phyloP scores from a whole-genome alignment of 2,329 filamentous ascomycete species.

The Colletotrichum tamarilloi region DNA sequence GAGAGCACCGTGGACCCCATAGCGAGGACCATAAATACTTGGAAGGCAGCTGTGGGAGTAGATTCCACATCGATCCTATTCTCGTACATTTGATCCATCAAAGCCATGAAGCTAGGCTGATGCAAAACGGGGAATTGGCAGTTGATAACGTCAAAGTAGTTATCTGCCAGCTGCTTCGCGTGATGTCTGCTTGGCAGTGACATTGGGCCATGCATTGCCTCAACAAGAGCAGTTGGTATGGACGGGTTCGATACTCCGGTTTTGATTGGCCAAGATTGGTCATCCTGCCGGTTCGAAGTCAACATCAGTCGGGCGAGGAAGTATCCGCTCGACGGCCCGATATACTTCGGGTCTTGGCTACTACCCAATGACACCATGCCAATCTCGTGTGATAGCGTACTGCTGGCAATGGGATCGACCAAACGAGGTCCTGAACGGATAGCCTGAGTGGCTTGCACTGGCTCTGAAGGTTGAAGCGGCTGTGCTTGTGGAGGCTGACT shows the following conservation, averaged over 20 bases:
- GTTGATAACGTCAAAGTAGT: conserved; percentile 62
- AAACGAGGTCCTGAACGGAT: conserved; percentile 24
- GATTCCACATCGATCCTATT: conserved; percentile 38
- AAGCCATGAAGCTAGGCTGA: conserved; percentile 50
- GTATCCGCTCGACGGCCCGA: conserved; percentile 67
- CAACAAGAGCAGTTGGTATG: conserved; percentile 44
- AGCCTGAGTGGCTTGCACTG: conserved; percentile 30
- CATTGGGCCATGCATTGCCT: conserved; percentile 46
- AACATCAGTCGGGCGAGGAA: conserved; percentile 63
- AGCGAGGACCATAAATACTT: conserved; percentile 65
- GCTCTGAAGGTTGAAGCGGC: background rate
- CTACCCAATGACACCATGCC: conserved; percentile 62
- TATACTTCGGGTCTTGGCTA: conserved; percentile 60
- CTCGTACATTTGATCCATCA: conserved; percentile 46
- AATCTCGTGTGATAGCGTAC: conserved; percentile 59
- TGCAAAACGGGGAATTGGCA: conserved; percentile 62
- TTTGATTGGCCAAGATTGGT: conserved; percentile 27
- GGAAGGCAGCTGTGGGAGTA: conserved; percentile 51
- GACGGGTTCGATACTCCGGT: conserved; percentile 6
- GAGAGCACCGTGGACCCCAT: conserved; percentile 59
- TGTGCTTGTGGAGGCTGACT: background rate
- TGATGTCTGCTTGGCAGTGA: conserved; percentile 46
- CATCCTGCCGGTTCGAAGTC: conserved; percentile 45
- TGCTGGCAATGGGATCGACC: conserved; percentile 37
- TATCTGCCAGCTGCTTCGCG: conserved; percentile 53